phyloP scores from a whole-genome alignment of 164 flowering plant species.

The Vitis riparia region DNA sequence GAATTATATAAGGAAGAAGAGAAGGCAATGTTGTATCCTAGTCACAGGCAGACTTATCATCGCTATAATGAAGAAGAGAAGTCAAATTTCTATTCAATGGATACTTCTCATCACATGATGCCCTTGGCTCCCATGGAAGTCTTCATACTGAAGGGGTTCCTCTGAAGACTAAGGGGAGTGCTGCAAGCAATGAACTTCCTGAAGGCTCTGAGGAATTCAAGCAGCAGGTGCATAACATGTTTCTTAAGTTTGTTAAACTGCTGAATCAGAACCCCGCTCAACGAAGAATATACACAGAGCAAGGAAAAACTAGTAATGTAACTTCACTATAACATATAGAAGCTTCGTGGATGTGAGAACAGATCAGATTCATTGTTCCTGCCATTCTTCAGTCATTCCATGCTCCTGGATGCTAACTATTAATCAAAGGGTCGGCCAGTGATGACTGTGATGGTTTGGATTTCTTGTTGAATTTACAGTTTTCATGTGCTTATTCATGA shows the following conservation, averaged over 20 bases:
- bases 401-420: not conserved
- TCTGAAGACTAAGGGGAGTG: slow-evolving; percentile 14
- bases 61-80: too few relatives aligned
- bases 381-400: not conserved
- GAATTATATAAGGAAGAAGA: slow-evolving; percentile 24
- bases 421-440: too few relatives aligned
- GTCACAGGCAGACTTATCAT: not conserved
- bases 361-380: not conserved
- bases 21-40: slow-evolving; percentile 8
- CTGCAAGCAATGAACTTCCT: slow-evolving; percentile 40
- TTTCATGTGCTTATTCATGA: too few relatives aligned
- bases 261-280: slow-evolving; percentile 59
- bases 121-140: slow-evolving; percentile 12
- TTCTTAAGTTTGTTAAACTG: slow-evolving; percentile 54
- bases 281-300: slow-evolving; percentile 42
- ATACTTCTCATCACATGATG: slow-evolving; percentile 17
- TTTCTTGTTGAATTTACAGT: not conserved
- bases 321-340: not conserved
- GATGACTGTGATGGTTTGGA: not conserved
- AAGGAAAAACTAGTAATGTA: slow-evolving; percentile 38
- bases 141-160: slow-evolving; percentile 14
- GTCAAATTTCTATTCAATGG: not conserved
- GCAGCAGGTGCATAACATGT: slow-evolving; percentile 50
- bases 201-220: slow-evolving; percentile 66
- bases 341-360: not conserved